phyloP scores from a whole-genome alignment of 805 yeast genomes.

The Monosporozyma solicola region DNA sequence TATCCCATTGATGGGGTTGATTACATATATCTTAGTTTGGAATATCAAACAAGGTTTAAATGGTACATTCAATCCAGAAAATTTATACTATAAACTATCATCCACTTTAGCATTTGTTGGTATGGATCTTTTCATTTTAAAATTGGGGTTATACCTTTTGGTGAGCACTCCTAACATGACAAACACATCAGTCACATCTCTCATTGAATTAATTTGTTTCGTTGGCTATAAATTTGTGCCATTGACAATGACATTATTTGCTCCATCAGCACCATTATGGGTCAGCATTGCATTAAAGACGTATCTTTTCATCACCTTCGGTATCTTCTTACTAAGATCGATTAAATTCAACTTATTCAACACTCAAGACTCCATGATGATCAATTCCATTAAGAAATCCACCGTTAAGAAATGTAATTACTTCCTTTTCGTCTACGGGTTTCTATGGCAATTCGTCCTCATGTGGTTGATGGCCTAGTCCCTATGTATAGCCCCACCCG shows the following conservation, averaged over 20 bases:
- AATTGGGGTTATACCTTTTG: conserved; percentile 74
- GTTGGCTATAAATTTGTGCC: conserved; percentile 94
- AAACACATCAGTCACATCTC: conserved; percentile 30
- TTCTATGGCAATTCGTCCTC: conserved; percentile 64
- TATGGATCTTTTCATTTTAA: conserved; percentile 66
- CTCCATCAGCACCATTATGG: conserved; percentile 38
- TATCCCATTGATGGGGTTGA: conserved; percentile 87
- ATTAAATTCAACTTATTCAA: conserved; percentile 36
- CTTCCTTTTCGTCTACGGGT: conserved; percentile 76
- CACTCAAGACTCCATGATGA: conserved; percentile 40
- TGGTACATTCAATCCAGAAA: conserved; percentile 88
- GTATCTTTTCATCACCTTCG: conserved; percentile 48
- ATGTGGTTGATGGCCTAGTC: conserved; percentile 60
- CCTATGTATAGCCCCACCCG: background rate
- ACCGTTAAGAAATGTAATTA: conserved; percentile 78
- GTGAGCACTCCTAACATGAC: conserved; percentile 13
- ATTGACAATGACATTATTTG: conserved; percentile 45
- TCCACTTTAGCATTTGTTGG: conserved; percentile 77
- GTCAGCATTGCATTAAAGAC: conserved; percentile 38
- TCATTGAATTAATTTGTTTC: conserved; percentile 80
- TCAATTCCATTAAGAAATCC: conserved; percentile 36
- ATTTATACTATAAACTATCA: conserved; percentile 79
- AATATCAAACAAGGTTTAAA: conserved; percentile 77
- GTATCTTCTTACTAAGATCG: conserved; percentile 54
- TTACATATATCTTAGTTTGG: conserved; percentile 77